Evolutionary conservation across 257 asterid genomes (phyloP).

Genomic region (Plantago elongata): DNA sequence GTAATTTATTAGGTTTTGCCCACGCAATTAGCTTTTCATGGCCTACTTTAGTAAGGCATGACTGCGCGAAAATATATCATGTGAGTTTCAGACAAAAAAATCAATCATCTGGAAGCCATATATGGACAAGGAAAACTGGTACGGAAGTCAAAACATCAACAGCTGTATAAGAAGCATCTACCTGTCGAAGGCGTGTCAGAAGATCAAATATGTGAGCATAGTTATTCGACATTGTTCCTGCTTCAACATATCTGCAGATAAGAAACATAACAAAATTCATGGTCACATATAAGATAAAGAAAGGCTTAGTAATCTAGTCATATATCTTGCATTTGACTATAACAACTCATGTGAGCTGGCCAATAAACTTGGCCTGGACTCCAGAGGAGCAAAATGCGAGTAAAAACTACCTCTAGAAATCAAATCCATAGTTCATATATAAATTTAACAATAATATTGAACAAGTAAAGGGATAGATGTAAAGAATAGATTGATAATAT

Average conservation of each 20-base stretch:
- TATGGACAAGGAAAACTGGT: background rate
- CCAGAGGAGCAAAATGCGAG: background rate
- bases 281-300: too few species aligned
- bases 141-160: background rate
- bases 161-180: constrained; percentile 20
- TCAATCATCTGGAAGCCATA: too few species aligned
- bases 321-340: constrained; percentile 1
- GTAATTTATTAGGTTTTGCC: too few species aligned
- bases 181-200: constrained; percentile 93
- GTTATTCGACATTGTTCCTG: constrained; percentile 75
- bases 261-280: background rate
- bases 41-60: too few species aligned
- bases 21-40: too few species aligned
- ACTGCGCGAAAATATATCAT: too few species aligned
- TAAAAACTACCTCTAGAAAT: constrained; percentile 5
- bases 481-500: too few species aligned
- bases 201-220: constrained; percentile 96
- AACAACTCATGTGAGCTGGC: constrained; percentile 7
- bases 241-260: constrained; percentile 63
- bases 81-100: too few species aligned
- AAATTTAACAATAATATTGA: too few species aligned
- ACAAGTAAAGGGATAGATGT: too few species aligned
- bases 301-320: background rate
- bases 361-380: background rate
- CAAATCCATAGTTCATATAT: too few species aligned